Evolutionary conservation across 345 rosid genomes (phyloP).

Genomic region (Citrus mangshanensis): DNA sequence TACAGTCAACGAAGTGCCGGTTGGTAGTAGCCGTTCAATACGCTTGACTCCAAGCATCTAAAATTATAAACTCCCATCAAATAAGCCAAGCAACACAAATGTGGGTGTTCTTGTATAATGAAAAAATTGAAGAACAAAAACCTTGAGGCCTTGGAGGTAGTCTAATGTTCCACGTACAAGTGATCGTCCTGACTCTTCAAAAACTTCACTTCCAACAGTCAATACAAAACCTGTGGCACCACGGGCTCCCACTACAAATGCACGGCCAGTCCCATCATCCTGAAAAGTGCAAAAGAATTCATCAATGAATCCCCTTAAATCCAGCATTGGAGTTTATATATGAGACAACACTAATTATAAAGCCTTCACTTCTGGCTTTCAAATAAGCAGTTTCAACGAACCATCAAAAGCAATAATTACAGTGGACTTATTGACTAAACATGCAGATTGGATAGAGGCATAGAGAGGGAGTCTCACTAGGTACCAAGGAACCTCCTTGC

Average conservation of each 20-base stretch:
- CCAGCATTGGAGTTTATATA: background rate
- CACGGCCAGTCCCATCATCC: slow-evolving; percentile 88
- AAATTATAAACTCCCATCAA: slow-evolving; percentile 21
- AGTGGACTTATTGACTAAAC: background rate
- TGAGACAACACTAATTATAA: slow-evolving; percentile 1
- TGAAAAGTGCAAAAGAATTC: slow-evolving; percentile 16
- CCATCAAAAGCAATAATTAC: slow-evolving; percentile 6
- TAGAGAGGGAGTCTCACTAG: slow-evolving; percentile 49
- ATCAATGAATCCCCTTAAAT: background rate
- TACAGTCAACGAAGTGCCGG: slow-evolving; percentile 85
- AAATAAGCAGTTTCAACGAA: slow-evolving; percentile 6
- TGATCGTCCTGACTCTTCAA: slow-evolving; percentile 94
- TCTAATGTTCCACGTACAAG: slow-evolving; percentile 92
- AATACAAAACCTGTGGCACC: slow-evolving; percentile 65
- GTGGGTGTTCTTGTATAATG: background rate
- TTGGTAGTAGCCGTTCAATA: slow-evolving; percentile 86
- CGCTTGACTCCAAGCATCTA: slow-evolving; percentile 99
- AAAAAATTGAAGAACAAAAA: slow-evolving; percentile 21
- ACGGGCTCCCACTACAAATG: slow-evolving; percentile 67
- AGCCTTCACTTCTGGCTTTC: background rate
- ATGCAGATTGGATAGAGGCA: background rate
- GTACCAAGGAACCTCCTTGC: slow-evolving; percentile 98
- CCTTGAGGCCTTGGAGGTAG: slow-evolving; percentile 96
- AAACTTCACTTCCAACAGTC: slow-evolving; percentile 72
- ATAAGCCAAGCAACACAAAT: slow-evolving; percentile 9